Percentiles rank a stretch among this genome's conserved stretches.
These are phyloP conservation scores for Stropharia rugosoannulata DNA, from an alignment of 768 basidiomycete species.

Conservation along the genomic window DNA sequence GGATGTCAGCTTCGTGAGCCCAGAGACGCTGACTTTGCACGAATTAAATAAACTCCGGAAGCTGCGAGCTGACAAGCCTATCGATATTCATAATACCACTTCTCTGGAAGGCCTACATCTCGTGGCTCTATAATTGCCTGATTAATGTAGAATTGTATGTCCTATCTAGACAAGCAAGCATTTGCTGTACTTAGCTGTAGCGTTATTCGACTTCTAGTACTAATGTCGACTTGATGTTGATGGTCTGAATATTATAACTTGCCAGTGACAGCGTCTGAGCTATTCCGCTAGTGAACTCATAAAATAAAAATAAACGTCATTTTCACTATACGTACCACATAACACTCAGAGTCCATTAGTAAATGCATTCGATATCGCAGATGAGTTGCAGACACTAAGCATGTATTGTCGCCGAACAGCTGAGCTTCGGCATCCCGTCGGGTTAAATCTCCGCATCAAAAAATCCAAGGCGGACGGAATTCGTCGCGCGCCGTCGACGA, in stretches of 20 bases:
- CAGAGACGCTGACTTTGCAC: slow-evolving; percentile 17
- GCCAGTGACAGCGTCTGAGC: too few relatives aligned
- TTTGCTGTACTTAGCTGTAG: not conserved
- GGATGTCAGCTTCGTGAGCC: slow-evolving; percentile 9
- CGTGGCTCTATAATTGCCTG: slow-evolving; percentile 10
- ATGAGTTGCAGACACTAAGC: too few relatives aligned
- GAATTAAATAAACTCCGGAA: slow-evolving; percentile 27
- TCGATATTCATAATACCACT: slow-evolving; percentile 3
- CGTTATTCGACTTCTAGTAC: not conserved
- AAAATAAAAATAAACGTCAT: too few relatives aligned
- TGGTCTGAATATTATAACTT: too few relatives aligned
- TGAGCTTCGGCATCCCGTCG: not conserved
- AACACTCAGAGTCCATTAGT: too few relatives aligned
- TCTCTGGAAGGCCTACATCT: slow-evolving; percentile 9
- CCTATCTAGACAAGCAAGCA: not conserved
- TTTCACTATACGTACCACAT: too few relatives aligned
- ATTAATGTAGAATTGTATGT: not conserved
- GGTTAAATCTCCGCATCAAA: slow-evolving; percentile 4
- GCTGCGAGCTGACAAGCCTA: slow-evolving; percentile 12
- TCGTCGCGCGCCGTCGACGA: not conserved
- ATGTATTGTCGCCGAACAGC: too few relatives aligned
- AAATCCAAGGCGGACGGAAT: not conserved
- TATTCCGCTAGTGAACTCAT: too few relatives aligned
- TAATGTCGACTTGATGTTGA: not conserved
- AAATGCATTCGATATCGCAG: too few relatives aligned